Conservation (phyloP, 176 grass and related monocot genomes). For the Alloteropsis semialata region DNA sequence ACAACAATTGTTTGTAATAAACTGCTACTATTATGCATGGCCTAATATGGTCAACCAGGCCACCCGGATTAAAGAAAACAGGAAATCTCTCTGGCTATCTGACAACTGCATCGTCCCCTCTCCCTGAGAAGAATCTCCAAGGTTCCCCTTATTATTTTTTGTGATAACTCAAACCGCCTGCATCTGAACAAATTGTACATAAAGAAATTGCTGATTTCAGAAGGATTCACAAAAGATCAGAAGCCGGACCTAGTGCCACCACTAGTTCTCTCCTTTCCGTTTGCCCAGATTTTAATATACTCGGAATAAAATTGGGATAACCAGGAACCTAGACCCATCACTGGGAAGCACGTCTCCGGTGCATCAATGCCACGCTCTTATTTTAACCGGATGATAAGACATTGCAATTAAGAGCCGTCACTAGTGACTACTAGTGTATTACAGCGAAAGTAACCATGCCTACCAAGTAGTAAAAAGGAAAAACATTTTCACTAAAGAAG, state of each 20-base stretch:
- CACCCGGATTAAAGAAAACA: neutral
- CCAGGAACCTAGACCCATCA: neutral
- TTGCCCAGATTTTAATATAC: neutral
- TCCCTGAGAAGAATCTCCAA: slow-evolving; percentile 4
- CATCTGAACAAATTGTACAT: neutral
- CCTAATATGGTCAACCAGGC: slow-evolving; percentile 7
- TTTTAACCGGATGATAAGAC: neutral
- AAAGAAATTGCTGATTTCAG: neutral
- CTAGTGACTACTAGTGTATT: neutral
- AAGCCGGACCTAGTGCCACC: neutral
- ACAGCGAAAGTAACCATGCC: neutral
- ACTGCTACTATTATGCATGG: neutral
- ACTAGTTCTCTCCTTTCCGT: neutral
- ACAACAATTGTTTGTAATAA: neutral
- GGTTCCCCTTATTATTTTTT: neutral
- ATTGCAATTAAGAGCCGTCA: neutral
- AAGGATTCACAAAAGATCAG: neutral
- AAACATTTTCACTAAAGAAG: neutral
- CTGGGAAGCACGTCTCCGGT: neutral
- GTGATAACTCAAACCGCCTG: slow-evolving; percentile 17
- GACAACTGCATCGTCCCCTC: slow-evolving; percentile 15
- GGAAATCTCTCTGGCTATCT: neutral
- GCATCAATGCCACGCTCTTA: neutral
- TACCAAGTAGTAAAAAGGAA: neutral
- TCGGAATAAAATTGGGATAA: neutral